A percentile compares a stretch with the other conserved stretches of the same genome.
phyloP scores from a whole-genome alignment of 768 basidiomycete species.

The Roridomyces roridus region DNA sequence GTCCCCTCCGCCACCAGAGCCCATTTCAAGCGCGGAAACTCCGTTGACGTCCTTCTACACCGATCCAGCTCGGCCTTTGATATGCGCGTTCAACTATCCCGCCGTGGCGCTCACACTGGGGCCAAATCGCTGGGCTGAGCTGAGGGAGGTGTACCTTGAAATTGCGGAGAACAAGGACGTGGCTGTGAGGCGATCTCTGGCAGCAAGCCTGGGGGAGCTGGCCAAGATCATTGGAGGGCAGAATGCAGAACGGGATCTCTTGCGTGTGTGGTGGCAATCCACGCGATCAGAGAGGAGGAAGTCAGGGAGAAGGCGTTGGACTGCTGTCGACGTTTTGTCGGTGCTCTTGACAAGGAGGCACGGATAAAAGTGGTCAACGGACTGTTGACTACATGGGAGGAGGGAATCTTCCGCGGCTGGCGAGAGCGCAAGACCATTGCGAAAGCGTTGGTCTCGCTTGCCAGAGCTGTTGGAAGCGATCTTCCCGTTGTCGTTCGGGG shows the following conservation, averaged over 20 bases:
- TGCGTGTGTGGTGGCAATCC: constrained; percentile 73
- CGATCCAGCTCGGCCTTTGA: constrained; percentile 75
- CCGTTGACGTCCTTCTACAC: constrained; percentile 55
- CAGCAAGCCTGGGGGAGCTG: constrained; percentile 88
- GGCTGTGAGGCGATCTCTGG: constrained; percentile 79
- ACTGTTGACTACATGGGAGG: constrained; percentile 61
- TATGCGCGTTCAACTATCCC: constrained; percentile 91
- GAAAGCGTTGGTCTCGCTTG: constrained; percentile 58
- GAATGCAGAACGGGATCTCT: constrained; percentile 68
- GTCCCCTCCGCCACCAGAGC: background rate
- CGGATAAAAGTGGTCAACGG: constrained; percentile 51
- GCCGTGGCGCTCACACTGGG: constrained; percentile 89
- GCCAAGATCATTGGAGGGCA: constrained; percentile 84
- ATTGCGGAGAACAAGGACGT: constrained; percentile 64
- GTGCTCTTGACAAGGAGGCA: constrained; percentile 54
- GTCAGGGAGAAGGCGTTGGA: constrained; percentile 77
- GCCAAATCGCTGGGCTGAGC: constrained; percentile 69
- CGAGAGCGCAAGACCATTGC: constrained; percentile 78
- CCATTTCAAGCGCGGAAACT: constrained; percentile 1
- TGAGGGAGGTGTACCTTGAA: constrained; percentile 70
- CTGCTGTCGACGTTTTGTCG: constrained; percentile 63
- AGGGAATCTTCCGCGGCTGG: constrained; percentile 71
- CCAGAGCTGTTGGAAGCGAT: constrained; percentile 44
- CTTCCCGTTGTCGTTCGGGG: constrained; percentile 53
- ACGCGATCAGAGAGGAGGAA: constrained; percentile 66